phyloP scores from a whole-genome alignment of 768 basidiomycete species.

The Sporobolomyces roseus region DNA sequence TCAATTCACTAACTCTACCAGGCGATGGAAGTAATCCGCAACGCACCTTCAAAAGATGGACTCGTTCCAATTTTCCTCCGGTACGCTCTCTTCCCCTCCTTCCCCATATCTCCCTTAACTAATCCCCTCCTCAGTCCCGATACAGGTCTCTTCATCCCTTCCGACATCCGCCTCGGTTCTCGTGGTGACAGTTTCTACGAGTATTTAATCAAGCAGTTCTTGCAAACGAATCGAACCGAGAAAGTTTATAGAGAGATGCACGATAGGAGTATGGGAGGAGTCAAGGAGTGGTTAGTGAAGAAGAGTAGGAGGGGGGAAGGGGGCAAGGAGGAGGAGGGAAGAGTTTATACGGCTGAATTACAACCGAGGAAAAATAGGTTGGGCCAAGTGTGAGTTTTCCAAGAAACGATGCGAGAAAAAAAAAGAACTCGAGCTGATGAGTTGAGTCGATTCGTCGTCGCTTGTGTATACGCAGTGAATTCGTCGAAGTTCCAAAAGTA shows the following conservation, averaged over 20 bases:
- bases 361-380: slow-evolving; percentile 56
- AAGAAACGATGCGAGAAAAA: not conserved
- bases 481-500: slow-evolving; percentile 16
- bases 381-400: slow-evolving; percentile 44
- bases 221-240: slow-evolving; percentile 71
- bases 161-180: slow-evolving; percentile 81
- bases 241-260: slow-evolving; percentile 83
- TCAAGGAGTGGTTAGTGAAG: slow-evolving; percentile 69
- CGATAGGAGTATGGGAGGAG: slow-evolving; percentile 73
- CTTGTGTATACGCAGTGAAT: not conserved
- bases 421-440: too few species aligned
- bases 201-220: slow-evolving; percentile 62
- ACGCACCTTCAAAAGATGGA: slow-evolving; percentile 62
- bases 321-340: slow-evolving; percentile 49
- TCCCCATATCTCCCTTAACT: not conserved
- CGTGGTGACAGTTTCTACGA: slow-evolving; percentile 93
- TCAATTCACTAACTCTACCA: slow-evolving; percentile 40
- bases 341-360: slow-evolving; percentile 80
- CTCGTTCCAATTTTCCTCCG: slow-evolving; percentile 79
- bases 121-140: slow-evolving; percentile 51
- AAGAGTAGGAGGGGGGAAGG: slow-evolving; percentile 52
- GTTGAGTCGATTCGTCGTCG: too few species aligned
- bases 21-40: slow-evolving; percentile 69
- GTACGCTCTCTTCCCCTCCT: slow-evolving; percentile 52
- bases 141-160: slow-evolving; percentile 59